A percentile compares a stretch with the other conserved stretches of the same genome.
These are phyloP conservation scores for Pterocarpus santalinus DNA, from an alignment of 306 rosid species.

Conservation along the genomic window DNA sequence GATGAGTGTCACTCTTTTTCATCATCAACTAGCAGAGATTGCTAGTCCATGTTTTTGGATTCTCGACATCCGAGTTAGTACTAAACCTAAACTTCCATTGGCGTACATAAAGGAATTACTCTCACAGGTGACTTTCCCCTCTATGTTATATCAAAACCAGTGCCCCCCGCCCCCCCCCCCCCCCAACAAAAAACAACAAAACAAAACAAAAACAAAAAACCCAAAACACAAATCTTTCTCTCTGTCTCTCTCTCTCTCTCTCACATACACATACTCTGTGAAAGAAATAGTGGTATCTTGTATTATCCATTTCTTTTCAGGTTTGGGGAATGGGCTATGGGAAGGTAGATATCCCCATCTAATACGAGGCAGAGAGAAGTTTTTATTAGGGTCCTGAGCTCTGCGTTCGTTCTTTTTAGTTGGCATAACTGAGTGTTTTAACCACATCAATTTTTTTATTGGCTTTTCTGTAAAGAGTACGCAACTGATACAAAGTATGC, in stretches of 20 bases:
- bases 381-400: constrained; percentile 33
- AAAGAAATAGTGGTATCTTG: constrained; percentile 36
- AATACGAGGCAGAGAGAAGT: constrained; percentile 32
- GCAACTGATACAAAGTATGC: constrained; percentile 37
- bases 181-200: too few species aligned
- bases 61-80: constrained; percentile 40
- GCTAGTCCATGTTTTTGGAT: constrained; percentile 49
- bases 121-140: constrained; percentile 55
- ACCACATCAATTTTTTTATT: constrained; percentile 43
- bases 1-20: constrained; percentile 51
- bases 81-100: constrained; percentile 46
- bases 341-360: constrained; percentile 34
- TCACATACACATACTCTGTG: constrained; percentile 15
- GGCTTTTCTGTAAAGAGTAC: constrained; percentile 50
- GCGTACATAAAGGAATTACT: constrained; percentile 42
- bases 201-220: too few species aligned
- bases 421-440: constrained; percentile 42
- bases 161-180: background rate
- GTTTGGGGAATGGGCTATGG: constrained; percentile 44
- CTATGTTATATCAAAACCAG: constrained; percentile 20
- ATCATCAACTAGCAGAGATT: constrained; percentile 42
- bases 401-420: constrained; percentile 32
- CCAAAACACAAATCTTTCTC: constrained; percentile 4
- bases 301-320: constrained; percentile 49
- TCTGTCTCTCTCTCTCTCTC: background rate